phyloP scores from a whole-genome alignment of 139 green algal genomes.

The Auxenochlorella protothecoides region DNA sequence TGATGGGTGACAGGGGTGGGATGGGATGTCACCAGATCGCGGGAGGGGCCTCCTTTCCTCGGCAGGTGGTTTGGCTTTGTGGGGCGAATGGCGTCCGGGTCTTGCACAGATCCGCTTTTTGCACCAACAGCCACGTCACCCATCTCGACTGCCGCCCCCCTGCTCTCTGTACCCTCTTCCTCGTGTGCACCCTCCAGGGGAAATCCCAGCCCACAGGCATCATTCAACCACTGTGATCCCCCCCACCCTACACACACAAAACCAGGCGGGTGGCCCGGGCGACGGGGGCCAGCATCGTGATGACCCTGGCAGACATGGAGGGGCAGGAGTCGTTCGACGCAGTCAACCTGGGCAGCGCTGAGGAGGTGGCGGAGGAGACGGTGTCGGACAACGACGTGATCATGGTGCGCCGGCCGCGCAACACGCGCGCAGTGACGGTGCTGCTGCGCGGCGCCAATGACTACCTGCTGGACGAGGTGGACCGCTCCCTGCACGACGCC shows the following conservation, averaged over 20 bases:
- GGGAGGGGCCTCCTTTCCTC: no score
- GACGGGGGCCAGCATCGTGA: constrained; percentile 77
- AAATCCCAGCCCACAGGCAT: no score
- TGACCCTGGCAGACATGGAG: constrained; percentile 93
- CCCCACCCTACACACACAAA: background rate
- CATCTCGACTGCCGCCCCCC: background rate
- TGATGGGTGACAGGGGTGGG: no score
- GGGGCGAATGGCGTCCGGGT: no score
- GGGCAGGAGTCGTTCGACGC: constrained; percentile 92
- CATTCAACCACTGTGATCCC: background rate
- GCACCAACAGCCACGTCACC: no score
- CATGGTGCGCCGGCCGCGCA: constrained; percentile 60
- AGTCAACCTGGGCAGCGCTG: constrained; percentile 49
- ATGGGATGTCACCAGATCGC: no score
- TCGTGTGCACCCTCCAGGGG: no score
- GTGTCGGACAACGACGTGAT: constrained; percentile 62
- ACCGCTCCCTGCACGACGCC: constrained; percentile 92
- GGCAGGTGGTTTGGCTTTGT: no score
- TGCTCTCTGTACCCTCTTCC: background rate
- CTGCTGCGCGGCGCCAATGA: constrained; percentile 95
- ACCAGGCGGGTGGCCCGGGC: constrained; percentile 81
- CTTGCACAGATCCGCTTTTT: background rate
- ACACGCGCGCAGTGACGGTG: constrained; percentile 43
- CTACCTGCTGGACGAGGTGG: constrained; percentile 98
- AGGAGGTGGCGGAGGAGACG: constrained; percentile 60